Evolutionary conservation across 495 filamentous ascomycete genomes (phyloP), one percentile per base, ranked within the genome.

Genomic region (Xylaria intraflava): DNA sequence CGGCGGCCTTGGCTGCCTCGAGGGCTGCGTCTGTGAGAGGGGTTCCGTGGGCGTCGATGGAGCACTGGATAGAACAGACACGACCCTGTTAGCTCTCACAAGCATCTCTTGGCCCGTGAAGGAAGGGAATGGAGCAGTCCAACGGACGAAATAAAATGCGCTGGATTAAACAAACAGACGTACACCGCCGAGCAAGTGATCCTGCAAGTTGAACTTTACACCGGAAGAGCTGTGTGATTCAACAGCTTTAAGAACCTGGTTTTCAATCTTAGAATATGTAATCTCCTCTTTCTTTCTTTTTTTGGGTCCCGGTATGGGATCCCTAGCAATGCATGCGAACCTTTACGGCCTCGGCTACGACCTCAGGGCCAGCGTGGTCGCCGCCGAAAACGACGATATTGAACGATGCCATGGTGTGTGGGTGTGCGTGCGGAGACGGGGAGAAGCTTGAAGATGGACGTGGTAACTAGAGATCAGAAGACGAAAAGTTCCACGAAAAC

Each of bases 321-420:
- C 10, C 2, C 20, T 22, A 27, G 16, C 17, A 22, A 8, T 22
- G 36, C 10, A 19, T 22, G 62, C 75, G 57, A 62, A 94, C 89
- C 84, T 96, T 96, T 60, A 95, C 62, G 50, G 84, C 90, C 76
- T 95, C 90, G 46, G 73, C 72, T 1, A 78, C 69, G 44, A 80
- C 93, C 84, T 98, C 93, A 11, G 93, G 93, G 68, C 93, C 93
- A 63, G 87, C 90, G 72, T 96, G 89, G 71, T 98, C 93, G 65
- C 93, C 93, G 62, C 72, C 83, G 65, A 90, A 89, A 41, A 90
- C 86, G 22, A 81, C 78, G 61, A 81, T 81, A 45, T 80, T 80
- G 55, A 79, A 71, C 45, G 69, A 70, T 46, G 76, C 59, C 78
- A 81, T 81, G 41, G 55, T 68, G 30, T 12, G 12, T n/a, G 41